phyloP scores from a whole-genome alignment of 345 rosid genomes.

The Rhodomyrtus tomentosa region DNA sequence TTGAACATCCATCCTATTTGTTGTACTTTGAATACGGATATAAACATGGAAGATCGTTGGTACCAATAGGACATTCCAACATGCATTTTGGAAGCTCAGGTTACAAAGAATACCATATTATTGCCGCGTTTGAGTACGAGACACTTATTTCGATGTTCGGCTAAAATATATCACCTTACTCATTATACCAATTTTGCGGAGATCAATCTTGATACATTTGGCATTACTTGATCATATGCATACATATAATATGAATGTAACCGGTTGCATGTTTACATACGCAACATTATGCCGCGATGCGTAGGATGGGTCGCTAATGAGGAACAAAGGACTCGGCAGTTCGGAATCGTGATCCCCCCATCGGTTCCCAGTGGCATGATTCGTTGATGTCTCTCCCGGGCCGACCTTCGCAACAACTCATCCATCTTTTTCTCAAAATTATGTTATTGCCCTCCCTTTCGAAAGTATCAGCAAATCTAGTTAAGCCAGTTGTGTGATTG shows the following conservation, averaged over 20 bases:
- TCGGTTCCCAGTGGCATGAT: neutral
- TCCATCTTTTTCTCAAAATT: neutral
- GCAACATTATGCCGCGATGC: neutral
- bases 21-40: neutral
- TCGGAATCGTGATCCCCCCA: neutral
- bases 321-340: neutral
- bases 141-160: neutral
- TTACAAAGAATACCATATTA: neutral
- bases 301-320: neutral
- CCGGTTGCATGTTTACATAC: neutral
- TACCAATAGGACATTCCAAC: neutral
- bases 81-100: neutral
- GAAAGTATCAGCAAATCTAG: neutral
- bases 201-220: neutral
- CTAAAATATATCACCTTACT: neutral
- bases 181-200: neutral
- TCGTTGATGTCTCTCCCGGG: neutral
- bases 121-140: neutral
- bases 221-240: too few relatives aligned
- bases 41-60: neutral
- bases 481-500: neutral
- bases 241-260: neutral
- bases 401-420: neutral
- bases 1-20: neutral
- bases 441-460: neutral